These are phyloP conservation scores for Elsinoe batatas DNA, from an alignment of 2,329 filamentous ascomycete species.

Conservation along the genomic window DNA sequence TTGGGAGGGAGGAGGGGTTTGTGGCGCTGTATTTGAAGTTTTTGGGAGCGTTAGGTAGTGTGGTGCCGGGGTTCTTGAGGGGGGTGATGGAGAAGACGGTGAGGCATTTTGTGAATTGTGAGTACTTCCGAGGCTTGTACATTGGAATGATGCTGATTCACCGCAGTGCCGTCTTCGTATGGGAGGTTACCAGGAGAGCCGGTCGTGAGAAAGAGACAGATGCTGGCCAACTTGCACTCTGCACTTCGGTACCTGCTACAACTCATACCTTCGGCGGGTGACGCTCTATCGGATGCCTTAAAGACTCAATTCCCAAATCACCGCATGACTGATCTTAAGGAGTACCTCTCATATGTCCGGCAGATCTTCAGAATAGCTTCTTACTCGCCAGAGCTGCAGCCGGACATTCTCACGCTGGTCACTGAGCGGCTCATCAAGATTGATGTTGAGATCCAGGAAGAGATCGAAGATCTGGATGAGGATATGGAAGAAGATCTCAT, in stretches of 20 bases:
- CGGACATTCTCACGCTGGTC: constrained; percentile 73
- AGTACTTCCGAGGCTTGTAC: constrained; percentile 29
- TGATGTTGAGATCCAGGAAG: constrained; percentile 88
- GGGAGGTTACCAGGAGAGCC: constrained; percentile 46
- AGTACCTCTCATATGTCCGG: constrained; percentile 79
- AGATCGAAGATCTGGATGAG: constrained; percentile 87
- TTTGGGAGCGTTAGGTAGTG: constrained; percentile 59
- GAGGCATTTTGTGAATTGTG: constrained; percentile 57
- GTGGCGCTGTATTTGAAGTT: constrained; percentile 48
- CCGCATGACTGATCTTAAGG: constrained; percentile 60
- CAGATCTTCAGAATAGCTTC: constrained; percentile 70
- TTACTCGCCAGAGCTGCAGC: constrained; percentile 67
- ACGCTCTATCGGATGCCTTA: constrained; percentile 50
- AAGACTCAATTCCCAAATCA: constrained; percentile 28
- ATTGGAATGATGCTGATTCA: background rate
- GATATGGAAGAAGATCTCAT: constrained; percentile 68
- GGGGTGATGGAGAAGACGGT: constrained; percentile 72
- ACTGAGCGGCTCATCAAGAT: constrained; percentile 84
- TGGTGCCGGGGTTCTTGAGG: constrained; percentile 68
- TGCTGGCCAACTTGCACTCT: constrained; percentile 65
- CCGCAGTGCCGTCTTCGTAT: constrained; percentile 42
- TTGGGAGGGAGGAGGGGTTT: constrained; percentile 51
- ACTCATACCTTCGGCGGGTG: constrained; percentile 69
- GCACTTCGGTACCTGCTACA: constrained; percentile 66
- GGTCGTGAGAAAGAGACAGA: constrained; percentile 51